phyloP scores from a whole-genome alignment of 257 asterid species.

The Prunella vulgaris region DNA sequence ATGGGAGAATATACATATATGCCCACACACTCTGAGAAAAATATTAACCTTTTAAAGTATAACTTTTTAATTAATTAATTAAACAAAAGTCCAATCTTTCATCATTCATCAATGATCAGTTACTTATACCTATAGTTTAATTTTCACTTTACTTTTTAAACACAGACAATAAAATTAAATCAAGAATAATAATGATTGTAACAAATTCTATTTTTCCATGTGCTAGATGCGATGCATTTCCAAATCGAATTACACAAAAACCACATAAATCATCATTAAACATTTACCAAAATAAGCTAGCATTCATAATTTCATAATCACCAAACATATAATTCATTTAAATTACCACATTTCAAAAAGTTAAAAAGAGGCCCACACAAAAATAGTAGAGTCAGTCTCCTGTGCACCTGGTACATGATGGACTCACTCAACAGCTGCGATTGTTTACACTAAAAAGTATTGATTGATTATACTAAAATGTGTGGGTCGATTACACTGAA shows the following conservation, averaged over 20 bases:
- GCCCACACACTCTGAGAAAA: background rate
- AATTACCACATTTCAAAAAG: background rate
- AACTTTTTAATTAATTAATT: too few relatives aligned
- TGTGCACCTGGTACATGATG: too few relatives aligned
- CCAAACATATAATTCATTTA: conserved; percentile 13
- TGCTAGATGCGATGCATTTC: background rate
- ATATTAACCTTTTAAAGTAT: background rate
- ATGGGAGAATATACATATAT: background rate
- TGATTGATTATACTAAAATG: too few relatives aligned
- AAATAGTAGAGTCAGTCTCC: too few relatives aligned
- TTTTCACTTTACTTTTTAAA: too few relatives aligned
- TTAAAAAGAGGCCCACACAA: conserved; percentile 11
- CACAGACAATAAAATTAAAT: too few relatives aligned
- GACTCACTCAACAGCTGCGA: too few relatives aligned
- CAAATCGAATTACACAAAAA: background rate
- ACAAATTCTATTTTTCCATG: background rate
- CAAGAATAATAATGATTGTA: too few relatives aligned
- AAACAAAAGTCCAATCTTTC: background rate
- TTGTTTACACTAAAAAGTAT: too few relatives aligned
- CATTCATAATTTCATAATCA: background rate
- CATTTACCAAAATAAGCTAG: background rate
- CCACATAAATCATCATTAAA: background rate
- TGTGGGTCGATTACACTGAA: too few relatives aligned
- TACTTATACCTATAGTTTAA: background rate
- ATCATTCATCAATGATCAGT: background rate